These are phyloP conservation scores for Delonix regia DNA, from an alignment of 306 rosid species.

Conservation along the genomic window DNA sequence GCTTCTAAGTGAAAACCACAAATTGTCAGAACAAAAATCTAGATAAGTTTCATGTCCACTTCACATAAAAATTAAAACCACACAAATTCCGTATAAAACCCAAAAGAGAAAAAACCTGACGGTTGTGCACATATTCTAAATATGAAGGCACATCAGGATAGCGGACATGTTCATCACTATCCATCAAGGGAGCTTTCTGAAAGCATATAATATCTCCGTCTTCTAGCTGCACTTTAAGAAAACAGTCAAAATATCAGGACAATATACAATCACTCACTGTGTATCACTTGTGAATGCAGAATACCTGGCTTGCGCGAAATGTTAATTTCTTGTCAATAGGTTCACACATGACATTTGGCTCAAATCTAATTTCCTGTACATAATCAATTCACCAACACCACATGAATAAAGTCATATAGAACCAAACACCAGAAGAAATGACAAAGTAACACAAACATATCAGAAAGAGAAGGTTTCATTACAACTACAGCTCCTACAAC, in stretches of 20 bases:
- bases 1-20: not conserved
- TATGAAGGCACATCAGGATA: no score
- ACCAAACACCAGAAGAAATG: not conserved
- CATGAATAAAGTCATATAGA: slow-evolving; percentile 2
- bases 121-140: slow-evolving; percentile 83
- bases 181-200: no score
- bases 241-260: slow-evolving; percentile 1
- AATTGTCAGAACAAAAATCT: not conserved
- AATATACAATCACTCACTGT: not conserved
- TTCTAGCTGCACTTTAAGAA: slow-evolving; percentile 42
- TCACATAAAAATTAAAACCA: not conserved
- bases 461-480: not conserved
- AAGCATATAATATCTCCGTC: no score
- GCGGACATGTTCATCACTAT: no score
- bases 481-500: not conserved
- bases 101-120: slow-evolving; percentile 54
- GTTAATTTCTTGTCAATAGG: no score
- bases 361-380: no score
- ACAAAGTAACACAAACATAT: not conserved
- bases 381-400: not conserved
- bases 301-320: no score
- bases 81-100: slow-evolving; percentile 22
- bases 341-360: no score
- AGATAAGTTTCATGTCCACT: not conserved
- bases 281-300: slow-evolving; percentile 35